These are phyloP conservation scores for Panicum miliaceum DNA, from an alignment of 176 grass and related monocot genomes.

Conservation along the genomic window DNA sequence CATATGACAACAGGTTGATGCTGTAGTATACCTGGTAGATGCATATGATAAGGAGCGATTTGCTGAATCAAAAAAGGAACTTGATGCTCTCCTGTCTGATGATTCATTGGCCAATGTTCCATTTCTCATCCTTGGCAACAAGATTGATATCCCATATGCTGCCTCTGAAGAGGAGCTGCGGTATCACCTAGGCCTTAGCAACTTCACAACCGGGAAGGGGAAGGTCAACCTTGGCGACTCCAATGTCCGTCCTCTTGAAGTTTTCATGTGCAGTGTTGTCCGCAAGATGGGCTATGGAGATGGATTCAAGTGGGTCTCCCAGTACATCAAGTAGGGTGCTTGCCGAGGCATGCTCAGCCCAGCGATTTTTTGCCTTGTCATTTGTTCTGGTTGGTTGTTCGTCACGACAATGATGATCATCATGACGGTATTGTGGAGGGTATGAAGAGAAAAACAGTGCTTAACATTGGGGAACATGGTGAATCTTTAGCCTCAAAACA, in stretches of 20 bases:
- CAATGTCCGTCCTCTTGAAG: constrained; percentile 72
- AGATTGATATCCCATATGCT: constrained; percentile 81
- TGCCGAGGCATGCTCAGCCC: constrained; percentile 29
- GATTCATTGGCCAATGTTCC: constrained; percentile 72
- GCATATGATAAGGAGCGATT: constrained; percentile 76
- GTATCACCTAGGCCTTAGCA: constrained; percentile 73
- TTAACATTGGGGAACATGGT: constrained; percentile 38
- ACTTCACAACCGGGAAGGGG: constrained; percentile 83
- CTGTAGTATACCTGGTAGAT: constrained; percentile 81
- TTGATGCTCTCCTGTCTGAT: constrained; percentile 73
- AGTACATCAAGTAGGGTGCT: constrained; percentile 75
- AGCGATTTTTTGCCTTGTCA: constrained; percentile 44
- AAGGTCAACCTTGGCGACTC: constrained; percentile 74
- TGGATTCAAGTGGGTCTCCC: constrained; percentile 78
- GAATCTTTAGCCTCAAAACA: constrained; percentile 45
- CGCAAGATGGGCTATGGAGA: constrained; percentile 86
- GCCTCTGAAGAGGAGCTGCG: constrained; percentile 78
- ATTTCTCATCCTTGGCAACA: constrained; percentile 80
- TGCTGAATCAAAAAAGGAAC: constrained; percentile 77
- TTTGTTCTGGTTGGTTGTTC: constrained; percentile 47
- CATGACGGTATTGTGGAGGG: constrained; percentile 39
- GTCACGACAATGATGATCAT: constrained; percentile 43
- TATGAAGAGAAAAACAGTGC: constrained; percentile 50
- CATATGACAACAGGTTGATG: constrained; percentile 61
- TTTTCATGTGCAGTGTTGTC: constrained; percentile 87